phyloP scores from a whole-genome alignment of 73 alveolate species.

The Urostyla sp. region DNA sequence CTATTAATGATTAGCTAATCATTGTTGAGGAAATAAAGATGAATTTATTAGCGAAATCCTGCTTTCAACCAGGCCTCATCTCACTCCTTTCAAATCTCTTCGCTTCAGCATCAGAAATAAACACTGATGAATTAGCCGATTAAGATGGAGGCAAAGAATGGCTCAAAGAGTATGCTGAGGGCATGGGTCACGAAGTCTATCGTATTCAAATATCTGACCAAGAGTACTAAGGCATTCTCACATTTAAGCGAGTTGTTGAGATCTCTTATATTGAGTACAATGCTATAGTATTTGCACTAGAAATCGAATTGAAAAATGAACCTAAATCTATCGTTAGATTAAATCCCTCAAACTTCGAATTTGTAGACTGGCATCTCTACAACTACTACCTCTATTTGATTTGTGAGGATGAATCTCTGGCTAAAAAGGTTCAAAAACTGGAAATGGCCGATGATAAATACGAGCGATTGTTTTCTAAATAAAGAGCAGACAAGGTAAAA shows the following conservation, averaged over 20 bases:
- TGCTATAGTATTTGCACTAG: conserved; percentile 95
- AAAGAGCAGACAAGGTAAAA: conserved; percentile 12
- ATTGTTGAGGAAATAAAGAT: conserved; percentile 88
- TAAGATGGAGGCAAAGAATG: too few relatives aligned
- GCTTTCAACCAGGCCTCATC: conserved; percentile 97
- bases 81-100: conserved; percentile 87
- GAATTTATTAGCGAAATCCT: conserved; percentile 93
- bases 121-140: conserved; percentile 71
- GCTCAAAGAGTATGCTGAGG: conserved; percentile 92
- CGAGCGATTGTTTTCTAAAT: background rate
- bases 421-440: conserved; percentile 88
- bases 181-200: conserved; percentile 97
- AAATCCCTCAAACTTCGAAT: conserved; percentile 91
- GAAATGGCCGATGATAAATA: conserved; percentile 71
- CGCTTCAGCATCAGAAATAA: conserved; percentile 88
- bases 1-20: conserved; percentile 77
- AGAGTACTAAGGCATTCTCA: conserved; percentile 74
- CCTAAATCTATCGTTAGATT: conserved; percentile 74
- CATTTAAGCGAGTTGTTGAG: conserved; percentile 91
- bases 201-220: conserved; percentile 77
- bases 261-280: conserved; percentile 85
- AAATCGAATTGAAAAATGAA: conserved; percentile 86
- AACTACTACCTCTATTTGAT: conserved; percentile 92
- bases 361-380: conserved; percentile 76
- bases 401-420: conserved; percentile 92